Evolutionary conservation across 192 early-diverging fungal species (phyloP), one percentile per base, ranked within the genome.

Genomic region (Gryganskiella cystojenkinii): DNA sequence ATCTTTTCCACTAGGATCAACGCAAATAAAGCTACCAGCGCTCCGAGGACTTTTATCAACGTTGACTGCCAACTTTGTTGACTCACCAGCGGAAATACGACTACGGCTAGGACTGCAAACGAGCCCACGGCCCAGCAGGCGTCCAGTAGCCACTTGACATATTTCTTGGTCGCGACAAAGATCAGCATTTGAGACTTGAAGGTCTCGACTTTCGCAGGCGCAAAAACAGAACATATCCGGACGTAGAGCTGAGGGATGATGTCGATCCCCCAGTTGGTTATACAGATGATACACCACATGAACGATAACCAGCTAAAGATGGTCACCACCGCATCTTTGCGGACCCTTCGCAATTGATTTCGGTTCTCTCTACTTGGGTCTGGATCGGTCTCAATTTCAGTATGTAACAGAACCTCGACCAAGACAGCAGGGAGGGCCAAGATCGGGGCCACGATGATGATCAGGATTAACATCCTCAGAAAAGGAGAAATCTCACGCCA

Each of bases 1-100:
- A 90, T 74, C 70, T 92, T 92, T 54, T 92, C 90, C 6, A 86
- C 54, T 22, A 83, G 79, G 33, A 88, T 69, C 9, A 91, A 71
- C 0, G 71, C 67, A 54, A 79, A 83, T 10, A 74, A 81, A 40
- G 87, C 85, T 31, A 87, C 72, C 7, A 89, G 22, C 0, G 83
- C 64, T 4, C 73, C 74, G 43, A 87, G 85, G 71, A 88, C 61
- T 61, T 86, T 83, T 73, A 90, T 86, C 44, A 90, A 24, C 35
- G 83, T 80, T 30, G 82, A 66, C 61, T 81, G 82, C 88, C 87
- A 87, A 9, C 58, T 49, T 28, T 84, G 64, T 2, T 43, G 64
- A 13, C 60, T 56, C 42, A 84, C 71, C 30, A 80, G 70, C 7
- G 84, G 82, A 17, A 80, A 71, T 56, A 84, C 63, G 34, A 82